Conservation (phyloP, 495 filamentous ascomycete species). For the Saxophila tyrrhenica region DNA sequence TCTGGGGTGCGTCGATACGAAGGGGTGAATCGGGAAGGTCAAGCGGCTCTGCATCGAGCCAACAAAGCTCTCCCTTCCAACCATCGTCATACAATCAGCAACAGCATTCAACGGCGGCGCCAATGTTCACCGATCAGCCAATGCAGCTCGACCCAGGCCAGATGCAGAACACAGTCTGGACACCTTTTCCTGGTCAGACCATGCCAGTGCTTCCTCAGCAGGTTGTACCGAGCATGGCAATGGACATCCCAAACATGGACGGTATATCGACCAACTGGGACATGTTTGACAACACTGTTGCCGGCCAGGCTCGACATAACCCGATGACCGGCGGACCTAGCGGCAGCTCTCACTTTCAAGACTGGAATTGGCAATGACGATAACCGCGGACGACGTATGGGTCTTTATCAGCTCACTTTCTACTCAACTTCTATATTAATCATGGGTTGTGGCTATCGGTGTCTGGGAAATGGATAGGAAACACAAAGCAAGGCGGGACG, state of each 20-base stretch:
- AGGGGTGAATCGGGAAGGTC: constrained; percentile 5
- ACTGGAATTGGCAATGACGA: constrained; percentile 3
- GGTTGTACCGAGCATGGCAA: neutral
- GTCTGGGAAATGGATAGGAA: too few relatives aligned
- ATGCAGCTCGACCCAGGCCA: constrained; percentile 6
- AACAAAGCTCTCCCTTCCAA: constrained; percentile 5
- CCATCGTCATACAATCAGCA: neutral
- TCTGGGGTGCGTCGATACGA: constrained; percentile 15
- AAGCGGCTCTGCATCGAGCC: neutral
- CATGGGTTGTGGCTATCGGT: too few relatives aligned
- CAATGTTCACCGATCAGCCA: constrained; percentile 9
- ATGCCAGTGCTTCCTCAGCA: constrained; percentile 13
- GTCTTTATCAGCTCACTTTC: too few relatives aligned
- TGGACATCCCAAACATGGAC: constrained; percentile 5
- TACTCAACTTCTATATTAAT: too few relatives aligned
- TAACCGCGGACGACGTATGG: too few relatives aligned
- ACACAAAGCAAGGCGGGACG: too few relatives aligned
- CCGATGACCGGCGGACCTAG: neutral
- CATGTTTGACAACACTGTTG: neutral
- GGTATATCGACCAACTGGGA: neutral
- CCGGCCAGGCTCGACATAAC: neutral
- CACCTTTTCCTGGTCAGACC: constrained; percentile 22
- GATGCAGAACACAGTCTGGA: constrained; percentile 24
- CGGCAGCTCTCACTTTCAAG: neutral
- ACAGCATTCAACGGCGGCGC: neutral